phyloP scores from a whole-genome alignment of 805 yeast genomes.

The Candida morakotiae region DNA sequence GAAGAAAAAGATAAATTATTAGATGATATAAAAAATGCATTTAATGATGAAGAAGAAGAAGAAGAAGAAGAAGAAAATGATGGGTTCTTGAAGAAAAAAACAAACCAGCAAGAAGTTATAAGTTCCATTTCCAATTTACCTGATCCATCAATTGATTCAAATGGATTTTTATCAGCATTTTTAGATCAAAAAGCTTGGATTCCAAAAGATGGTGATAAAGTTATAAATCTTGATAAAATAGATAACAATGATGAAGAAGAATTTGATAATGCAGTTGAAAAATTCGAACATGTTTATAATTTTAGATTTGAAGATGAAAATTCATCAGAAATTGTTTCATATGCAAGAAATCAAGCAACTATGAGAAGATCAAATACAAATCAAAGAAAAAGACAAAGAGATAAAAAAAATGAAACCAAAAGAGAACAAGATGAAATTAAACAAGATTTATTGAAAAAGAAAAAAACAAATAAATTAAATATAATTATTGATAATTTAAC shows the following conservation, averaged over 20 bases:
- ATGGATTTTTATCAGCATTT: constrained; percentile 69
- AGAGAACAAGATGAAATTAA: constrained; percentile 49
- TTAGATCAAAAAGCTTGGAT: constrained; percentile 85
- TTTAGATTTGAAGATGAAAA: constrained; percentile 92
- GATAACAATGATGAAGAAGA: constrained; percentile 69
- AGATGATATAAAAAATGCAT: constrained; percentile 70
- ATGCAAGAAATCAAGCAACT: constrained; percentile 93
- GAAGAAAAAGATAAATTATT: constrained; percentile 74
- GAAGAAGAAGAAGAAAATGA: constrained; percentile 34
- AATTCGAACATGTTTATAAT: constrained; percentile 88
- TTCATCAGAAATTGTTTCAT: constrained; percentile 85
- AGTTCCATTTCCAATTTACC: constrained; percentile 42
- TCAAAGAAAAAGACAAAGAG: constrained; percentile 79
- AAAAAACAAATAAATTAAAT: constrained; percentile 72
- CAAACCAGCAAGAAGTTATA: constrained; percentile 13
- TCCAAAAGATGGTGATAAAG: constrained; percentile 63
- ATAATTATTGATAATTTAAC: constrained; percentile 69
- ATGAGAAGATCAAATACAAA: constrained; percentile 75
- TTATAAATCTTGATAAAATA: constrained; percentile 46
- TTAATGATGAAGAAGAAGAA: constrained; percentile 41
- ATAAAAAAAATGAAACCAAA: constrained; percentile 55
- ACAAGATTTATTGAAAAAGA: constrained; percentile 60
- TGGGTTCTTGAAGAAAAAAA: constrained; percentile 53
- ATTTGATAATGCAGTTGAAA: constrained; percentile 88
- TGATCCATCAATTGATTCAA: constrained; percentile 52